A percentile compares a stretch with the other conserved stretches of the same genome.
phyloP scores from a whole-genome alignment of 2,329 filamentous ascomycete genomes.

The Aspergillus cejpii region DNA sequence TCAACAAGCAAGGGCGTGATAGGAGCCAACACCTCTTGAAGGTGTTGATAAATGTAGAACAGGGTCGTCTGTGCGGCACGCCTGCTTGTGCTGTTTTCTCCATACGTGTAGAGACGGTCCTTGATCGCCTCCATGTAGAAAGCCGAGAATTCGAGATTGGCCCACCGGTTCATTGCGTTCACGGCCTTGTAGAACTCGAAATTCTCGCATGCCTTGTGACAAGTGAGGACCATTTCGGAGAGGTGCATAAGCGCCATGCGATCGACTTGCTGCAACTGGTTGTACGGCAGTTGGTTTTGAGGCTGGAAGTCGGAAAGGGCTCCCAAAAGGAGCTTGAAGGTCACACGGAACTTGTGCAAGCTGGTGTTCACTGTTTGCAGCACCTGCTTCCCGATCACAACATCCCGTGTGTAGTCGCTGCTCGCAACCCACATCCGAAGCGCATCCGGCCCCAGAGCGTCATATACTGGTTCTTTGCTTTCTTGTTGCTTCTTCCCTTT shows the following conservation, averaged over 20 bases:
- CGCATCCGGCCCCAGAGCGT: slow-evolving; percentile 76
- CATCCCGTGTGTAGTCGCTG: slow-evolving; percentile 84
- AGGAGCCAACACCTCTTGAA: slow-evolving; percentile 72
- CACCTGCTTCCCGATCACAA: slow-evolving; percentile 71
- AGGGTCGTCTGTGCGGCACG: slow-evolving; percentile 52
- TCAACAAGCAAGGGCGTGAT: slow-evolving; percentile 78
- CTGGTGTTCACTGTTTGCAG: slow-evolving; percentile 68
- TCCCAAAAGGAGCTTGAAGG: slow-evolving; percentile 83
- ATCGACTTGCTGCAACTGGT: slow-evolving; percentile 57
- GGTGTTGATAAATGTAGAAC: slow-evolving; percentile 59
- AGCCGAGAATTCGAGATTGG: slow-evolving; percentile 74
- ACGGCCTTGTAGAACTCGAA: slow-evolving; percentile 80
- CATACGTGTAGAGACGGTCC: slow-evolving; percentile 82
- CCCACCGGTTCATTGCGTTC: slow-evolving; percentile 68
- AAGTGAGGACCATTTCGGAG: slow-evolving; percentile 56
- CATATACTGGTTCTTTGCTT: slow-evolving; percentile 44
- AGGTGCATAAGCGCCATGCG: slow-evolving; percentile 73
- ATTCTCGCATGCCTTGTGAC: slow-evolving; percentile 58
- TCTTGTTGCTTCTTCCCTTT: slow-evolving; percentile 43
- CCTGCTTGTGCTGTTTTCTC: slow-evolving; percentile 57
- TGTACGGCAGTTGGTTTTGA: slow-evolving; percentile 33
- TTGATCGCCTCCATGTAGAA: slow-evolving; percentile 94
- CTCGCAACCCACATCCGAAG: slow-evolving; percentile 86
- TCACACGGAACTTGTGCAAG: slow-evolving; percentile 80
- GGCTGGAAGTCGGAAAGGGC: slow-evolving; percentile 55